phyloP scores from a whole-genome alignment of 345 rosid species.

The Dipteronia dyeriana region DNA sequence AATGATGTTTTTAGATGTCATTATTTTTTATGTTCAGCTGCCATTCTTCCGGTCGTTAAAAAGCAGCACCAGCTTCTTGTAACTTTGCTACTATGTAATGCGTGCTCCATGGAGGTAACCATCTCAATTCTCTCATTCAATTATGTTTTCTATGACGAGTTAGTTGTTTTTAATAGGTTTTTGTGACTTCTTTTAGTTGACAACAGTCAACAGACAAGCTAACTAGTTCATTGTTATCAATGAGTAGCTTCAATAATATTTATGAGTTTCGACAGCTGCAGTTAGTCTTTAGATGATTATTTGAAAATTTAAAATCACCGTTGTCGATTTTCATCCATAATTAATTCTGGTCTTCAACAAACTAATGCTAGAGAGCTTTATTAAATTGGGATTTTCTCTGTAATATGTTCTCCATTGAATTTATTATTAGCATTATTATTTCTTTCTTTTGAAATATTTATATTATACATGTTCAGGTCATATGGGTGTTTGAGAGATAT shows the following conservation, averaged over 20 bases:
- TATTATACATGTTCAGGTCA: background rate
- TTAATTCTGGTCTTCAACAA: too few relatives aligned
- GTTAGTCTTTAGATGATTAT: too few relatives aligned
- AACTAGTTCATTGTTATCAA: background rate
- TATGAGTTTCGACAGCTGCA: too few relatives aligned
- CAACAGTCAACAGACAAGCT: background rate
- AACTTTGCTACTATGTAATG: slow-evolving; percentile 89
- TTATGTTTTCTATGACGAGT: background rate
- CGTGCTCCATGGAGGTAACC: slow-evolving; percentile 87
- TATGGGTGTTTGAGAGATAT: background rate
- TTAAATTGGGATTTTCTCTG: background rate
- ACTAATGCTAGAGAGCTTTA: too few relatives aligned
- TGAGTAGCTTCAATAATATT: too few relatives aligned
- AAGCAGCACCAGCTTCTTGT: slow-evolving; percentile 97
- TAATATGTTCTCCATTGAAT: background rate
- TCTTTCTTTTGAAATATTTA: too few relatives aligned
- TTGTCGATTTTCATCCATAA: too few relatives aligned
- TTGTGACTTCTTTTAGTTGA: background rate
- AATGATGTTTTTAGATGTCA: background rate
- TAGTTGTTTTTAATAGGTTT: background rate
- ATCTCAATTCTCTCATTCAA: background rate
- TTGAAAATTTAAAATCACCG: too few relatives aligned
- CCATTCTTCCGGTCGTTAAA: slow-evolving; percentile 83
- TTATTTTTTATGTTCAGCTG: slow-evolving; percentile 41
- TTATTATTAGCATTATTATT: background rate